phyloP scores from a whole-genome alignment of 2,329 filamentous ascomycete genomes.

The Didymella exigua region DNA sequence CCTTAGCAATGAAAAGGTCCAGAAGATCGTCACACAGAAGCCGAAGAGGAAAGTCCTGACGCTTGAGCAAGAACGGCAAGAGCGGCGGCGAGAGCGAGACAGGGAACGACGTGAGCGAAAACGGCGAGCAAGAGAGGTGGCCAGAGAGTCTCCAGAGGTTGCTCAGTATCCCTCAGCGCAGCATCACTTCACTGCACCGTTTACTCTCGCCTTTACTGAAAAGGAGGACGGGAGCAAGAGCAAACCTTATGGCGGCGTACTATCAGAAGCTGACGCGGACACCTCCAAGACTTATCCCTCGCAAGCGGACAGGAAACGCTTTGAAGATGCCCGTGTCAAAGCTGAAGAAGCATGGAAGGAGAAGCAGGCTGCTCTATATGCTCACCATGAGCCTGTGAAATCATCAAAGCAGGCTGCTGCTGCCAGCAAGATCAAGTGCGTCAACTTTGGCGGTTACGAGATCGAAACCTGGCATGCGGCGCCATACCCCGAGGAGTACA shows the following conservation, averaged over 20 bases:
- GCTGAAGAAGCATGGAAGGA: conserved; percentile 91
- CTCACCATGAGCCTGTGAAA: conserved; percentile 63
- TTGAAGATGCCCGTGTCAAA: conserved; percentile 86
- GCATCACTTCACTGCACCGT: conserved; percentile 74
- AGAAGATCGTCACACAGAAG: conserved; percentile 63
- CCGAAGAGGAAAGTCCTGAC: conserved; percentile 57
- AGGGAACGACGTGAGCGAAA: conserved; percentile 52
- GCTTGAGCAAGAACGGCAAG: conserved; percentile 39
- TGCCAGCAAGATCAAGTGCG: conserved; percentile 96
- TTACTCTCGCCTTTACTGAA: conserved; percentile 81
- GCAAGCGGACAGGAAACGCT: conserved; percentile 79
- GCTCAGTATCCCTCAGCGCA: conserved; percentile 65
- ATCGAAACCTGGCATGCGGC: conserved; percentile 99
- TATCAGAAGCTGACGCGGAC: conserved; percentile 87
- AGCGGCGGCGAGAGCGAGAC: conserved; percentile 43
- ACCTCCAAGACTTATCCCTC: conserved; percentile 86
- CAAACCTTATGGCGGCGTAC: conserved; percentile 93
- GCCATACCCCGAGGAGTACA: conserved; percentile 98
- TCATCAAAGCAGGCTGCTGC: conserved; percentile 74
- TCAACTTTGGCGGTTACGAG: conserved; percentile 96
- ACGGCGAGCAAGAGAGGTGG: conserved; percentile 52
- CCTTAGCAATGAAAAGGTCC: conserved; percentile 61
- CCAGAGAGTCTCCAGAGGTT: conserved; percentile 50
- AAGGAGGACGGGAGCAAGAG: conserved; percentile 89
- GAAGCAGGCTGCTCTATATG: conserved; percentile 67